Evolutionary conservation across 805 yeast species (phyloP), one percentile per base, ranked within the genome.

Genomic region (Torulaspora delbrueckii): DNA sequence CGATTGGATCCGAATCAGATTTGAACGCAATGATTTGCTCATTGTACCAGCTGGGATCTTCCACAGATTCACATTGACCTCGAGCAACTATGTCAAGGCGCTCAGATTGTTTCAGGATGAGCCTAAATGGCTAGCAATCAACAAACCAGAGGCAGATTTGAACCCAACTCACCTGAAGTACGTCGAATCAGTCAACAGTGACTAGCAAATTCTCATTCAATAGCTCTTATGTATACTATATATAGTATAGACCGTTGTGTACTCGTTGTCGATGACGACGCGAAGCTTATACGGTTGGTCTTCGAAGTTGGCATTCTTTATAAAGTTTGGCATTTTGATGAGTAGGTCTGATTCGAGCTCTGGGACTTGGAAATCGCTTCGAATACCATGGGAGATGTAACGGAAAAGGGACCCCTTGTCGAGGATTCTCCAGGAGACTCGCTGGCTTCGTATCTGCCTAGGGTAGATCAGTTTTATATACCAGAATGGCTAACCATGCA

Each of bases 121-220:
- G 69, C 98, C 98, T 23, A 91, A 89, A 64, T 91, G 99, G 99
- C 78, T 83, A 28, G 95, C 96, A 7, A 76, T 86, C 58, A 78
- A 79, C 59, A 77, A 95, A 49, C 86, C 86, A 0, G 60, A 51
- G 1, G 76, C 72, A 5, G 84, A 78, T 45, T 60, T 62, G 5
- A 76, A 78, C 52, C 45, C 57, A 10, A 68, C 66, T 45, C 71
- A 86, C 46, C 51, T 60, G 39, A 69, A 72, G 38, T 82, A 82
- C 53, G 45, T 80, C 27, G 37, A 47, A 18, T 43, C 51, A 23
- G 43, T 56, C 23, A 27, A 18, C 13, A 10, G 9, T 35, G 18
- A 26, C 19, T 23, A 28, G 32, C 28, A 39, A 22, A 12, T 19
- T 4, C 5, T 5, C 22, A 19, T 19, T 19, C 5, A 5, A 19